Evolutionary conservation across 805 yeast species (phyloP), one percentile per base, ranked within the genome.

Genomic region (Metschnikowia picachoensis): DNA sequence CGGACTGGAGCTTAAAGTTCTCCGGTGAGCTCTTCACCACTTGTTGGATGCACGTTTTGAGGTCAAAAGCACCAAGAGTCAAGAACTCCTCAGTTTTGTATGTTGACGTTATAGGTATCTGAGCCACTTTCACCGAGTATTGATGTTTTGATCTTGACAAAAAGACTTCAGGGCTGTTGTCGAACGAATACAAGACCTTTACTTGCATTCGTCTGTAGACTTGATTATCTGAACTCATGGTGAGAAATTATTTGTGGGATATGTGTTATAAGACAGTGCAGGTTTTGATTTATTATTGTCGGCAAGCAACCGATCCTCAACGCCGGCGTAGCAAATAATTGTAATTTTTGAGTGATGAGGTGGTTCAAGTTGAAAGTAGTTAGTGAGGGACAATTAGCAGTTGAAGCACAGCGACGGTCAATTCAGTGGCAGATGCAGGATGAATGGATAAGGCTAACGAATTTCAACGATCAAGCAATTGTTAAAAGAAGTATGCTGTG

Each of bases 101-200:
- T 17, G 41, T 37, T 38, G 65, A 35, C n/a, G 35, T 27, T 2
- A 49, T 30, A 12, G 75, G 74, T 10, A 72, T 65, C 37, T 62
- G 64, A 17, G 70, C 74, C 30, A 69, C 61, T 47, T 67, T 68
- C 37, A 72, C 70, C 12, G 70, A 56, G 47, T 58, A 60, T 49
- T 60, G 66, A 28, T 43, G 48, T 41, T 61, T 60, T 8, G 74
- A 69, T 32, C 77, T 57, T 5, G 75, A 70, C 45, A 72, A 61
- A 46, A 70, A 72, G 42, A 72, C 75, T 7, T 75, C 69, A 38
- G 68, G 49, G 56, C 66, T 67, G 56, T 68, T 67, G 60, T 72
- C 69, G 62, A 72, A 72, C 34, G 75, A 69, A 49, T 72, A 72
- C 57, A 72, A 61, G 48, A 72, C 73, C 53, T 72, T 72, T 44